These are phyloP conservation scores for Boletellus ananiceps DNA, from an alignment of 768 basidiomycete species.

Conservation along the genomic window DNA sequence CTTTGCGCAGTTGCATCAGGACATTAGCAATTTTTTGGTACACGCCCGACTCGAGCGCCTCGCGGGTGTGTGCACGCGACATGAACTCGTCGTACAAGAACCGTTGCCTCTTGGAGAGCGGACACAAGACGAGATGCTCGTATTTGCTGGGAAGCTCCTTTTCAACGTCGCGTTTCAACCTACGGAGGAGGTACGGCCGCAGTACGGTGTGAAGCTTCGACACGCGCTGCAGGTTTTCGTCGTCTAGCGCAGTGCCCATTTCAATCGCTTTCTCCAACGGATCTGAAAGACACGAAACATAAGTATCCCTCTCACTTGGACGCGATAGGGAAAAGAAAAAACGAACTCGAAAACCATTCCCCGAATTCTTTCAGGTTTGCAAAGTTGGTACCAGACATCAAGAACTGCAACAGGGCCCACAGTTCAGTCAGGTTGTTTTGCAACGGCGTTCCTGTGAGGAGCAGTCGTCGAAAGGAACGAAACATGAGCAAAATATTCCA, in stretches of 20 bases:
- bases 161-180: conserved; percentile 98
- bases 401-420: conserved; percentile 92
- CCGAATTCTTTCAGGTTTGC: conserved; percentile 91
- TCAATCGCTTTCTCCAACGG: conserved; percentile 94
- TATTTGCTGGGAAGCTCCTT: conserved; percentile 91
- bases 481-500: conserved; percentile 93
- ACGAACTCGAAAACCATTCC: conserved; percentile 94
- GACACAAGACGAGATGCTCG: conserved; percentile 86
- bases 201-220: conserved; percentile 89
- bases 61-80: conserved; percentile 77
- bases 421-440: conserved; percentile 96
- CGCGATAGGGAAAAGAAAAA: neutral
- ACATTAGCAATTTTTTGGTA: conserved; percentile 91
- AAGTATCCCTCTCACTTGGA: neutral
- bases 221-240: conserved; percentile 81
- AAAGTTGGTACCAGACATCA: conserved; percentile 86
- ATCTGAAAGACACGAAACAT: conserved; percentile 43
- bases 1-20: conserved; percentile 97
- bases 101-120: conserved; percentile 88
- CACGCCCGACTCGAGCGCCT: conserved; percentile 78
- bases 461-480: conserved; percentile 76
- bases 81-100: conserved; percentile 97
- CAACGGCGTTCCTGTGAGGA: conserved; percentile 93
- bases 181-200: conserved; percentile 91
- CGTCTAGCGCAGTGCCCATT: conserved; percentile 67